Evolutionary conservation across 257 asterid species (phyloP).

Genomic region (Nyctanthes arbortristis): DNA sequence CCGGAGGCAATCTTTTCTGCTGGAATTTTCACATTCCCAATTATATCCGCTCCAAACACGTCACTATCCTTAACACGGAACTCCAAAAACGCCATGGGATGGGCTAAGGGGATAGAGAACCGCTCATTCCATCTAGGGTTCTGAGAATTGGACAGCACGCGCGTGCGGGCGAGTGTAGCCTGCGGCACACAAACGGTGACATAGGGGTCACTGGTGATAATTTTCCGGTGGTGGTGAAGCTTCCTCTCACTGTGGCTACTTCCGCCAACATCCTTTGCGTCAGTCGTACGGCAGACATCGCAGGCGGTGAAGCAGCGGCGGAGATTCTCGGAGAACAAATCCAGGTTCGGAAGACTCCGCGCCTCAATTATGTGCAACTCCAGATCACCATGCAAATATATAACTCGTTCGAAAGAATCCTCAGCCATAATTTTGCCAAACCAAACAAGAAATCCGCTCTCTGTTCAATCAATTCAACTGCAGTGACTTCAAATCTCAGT

Average conservation of each 20-base stretch:
- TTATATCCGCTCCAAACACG: constrained; percentile 66
- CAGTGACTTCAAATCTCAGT: background rate
- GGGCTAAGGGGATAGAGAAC: constrained; percentile 64
- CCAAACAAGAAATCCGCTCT: background rate
- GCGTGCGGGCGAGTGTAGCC: constrained; percentile 81
- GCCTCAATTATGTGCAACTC: constrained; percentile 68
- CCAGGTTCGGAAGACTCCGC: constrained; percentile 80
- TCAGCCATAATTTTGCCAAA: constrained; percentile 43
- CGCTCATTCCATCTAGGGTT: constrained; percentile 77
- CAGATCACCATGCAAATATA: constrained; percentile 75
- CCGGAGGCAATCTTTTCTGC: constrained; percentile 54
- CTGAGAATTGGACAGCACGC: constrained; percentile 66
- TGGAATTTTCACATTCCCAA: constrained; percentile 63
- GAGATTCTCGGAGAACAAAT: constrained; percentile 62
- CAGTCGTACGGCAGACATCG: constrained; percentile 41
- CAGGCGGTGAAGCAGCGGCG: constrained; percentile 67
- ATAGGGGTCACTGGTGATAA: constrained; percentile 84
- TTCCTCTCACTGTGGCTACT: constrained; percentile 33
- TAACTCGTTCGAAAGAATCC: constrained; percentile 24
- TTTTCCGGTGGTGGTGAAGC: constrained; percentile 59
- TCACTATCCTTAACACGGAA: constrained; percentile 76
- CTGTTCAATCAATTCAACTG: background rate
- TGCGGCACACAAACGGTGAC: constrained; percentile 77
- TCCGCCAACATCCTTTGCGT: constrained; percentile 14
- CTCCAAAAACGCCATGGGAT: constrained; percentile 53